Percentiles rank a stretch among this genome's conserved stretches.
phyloP scores from a whole-genome alignment of 352 stramenopile genomes.

The Peronospora tabacina region DNA sequence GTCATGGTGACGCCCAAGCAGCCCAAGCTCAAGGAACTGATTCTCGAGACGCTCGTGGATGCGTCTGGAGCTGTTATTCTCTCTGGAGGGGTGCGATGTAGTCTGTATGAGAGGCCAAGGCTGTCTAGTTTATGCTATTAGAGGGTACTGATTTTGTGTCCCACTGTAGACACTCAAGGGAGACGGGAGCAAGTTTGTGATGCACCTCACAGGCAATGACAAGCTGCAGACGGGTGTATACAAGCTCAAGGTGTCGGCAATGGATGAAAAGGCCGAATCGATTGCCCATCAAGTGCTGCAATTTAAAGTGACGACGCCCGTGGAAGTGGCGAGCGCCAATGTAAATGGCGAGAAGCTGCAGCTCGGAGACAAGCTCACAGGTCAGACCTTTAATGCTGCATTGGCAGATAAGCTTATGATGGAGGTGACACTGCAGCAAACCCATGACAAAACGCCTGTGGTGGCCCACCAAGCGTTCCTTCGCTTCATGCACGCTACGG shows the following conservation, averaged over 20 bases:
- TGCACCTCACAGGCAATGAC: constrained; percentile 30
- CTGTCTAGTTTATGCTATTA: background rate
- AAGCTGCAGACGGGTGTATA: constrained; percentile 61
- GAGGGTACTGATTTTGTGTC: background rate
- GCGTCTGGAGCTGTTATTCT: constrained; percentile 47
- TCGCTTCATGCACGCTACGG: constrained; percentile 48
- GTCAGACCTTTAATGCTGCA: constrained; percentile 48
- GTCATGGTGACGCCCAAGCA: constrained; percentile 52
- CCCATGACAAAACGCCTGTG: constrained; percentile 46
- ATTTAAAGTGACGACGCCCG: constrained; percentile 68
- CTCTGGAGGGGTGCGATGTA: constrained; percentile 43
- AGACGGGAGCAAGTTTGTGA: constrained; percentile 54
- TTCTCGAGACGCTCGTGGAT: constrained; percentile 64
- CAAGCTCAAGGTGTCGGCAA: constrained; percentile 68
- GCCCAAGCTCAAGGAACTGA: constrained; percentile 43
- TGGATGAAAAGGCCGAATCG: constrained; percentile 35
- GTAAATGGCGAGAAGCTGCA: constrained; percentile 49
- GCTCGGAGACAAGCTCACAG: constrained; percentile 45
- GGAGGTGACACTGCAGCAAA: constrained; percentile 50
- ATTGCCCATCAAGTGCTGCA: constrained; percentile 55
- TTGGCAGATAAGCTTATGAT: constrained; percentile 50
- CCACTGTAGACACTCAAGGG: constrained; percentile 45
- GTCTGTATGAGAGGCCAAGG: background rate
- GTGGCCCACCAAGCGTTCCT: constrained; percentile 74
- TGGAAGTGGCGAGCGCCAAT: constrained; percentile 43